Evolutionary conservation across 2,329 filamentous ascomycete species (phyloP), one percentile per base, ranked within the genome.

Genomic region (Epicoccum sorghinum): DNA sequence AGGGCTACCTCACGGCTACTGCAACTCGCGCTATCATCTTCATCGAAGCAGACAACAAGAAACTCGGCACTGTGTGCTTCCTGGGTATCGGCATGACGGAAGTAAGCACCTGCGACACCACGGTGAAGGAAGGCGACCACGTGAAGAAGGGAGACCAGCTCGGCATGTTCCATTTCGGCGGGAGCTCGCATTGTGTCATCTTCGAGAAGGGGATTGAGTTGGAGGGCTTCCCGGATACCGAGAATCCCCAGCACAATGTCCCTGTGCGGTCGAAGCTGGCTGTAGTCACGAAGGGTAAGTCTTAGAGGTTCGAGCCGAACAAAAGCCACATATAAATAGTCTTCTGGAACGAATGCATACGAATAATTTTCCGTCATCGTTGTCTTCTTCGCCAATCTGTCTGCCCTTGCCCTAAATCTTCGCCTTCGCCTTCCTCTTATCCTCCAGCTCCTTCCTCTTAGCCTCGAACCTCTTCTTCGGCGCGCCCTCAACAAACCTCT

Each of bases 141-240:
- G 67, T 92, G 13, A 78, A 78, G 47, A 91, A 91, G 78, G 89
- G 89, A 1, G 83, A 91, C 4, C 77, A 91, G 75, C 78, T 86
- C 35, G 89, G 89, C 37, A 91, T 90, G 88, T 92, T 92, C 73
- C 89, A 92, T 67, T 91, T 88, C 68, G 89, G 89, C n/a, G 89
- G 89, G 0, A 87, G 83, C 6, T 86, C 85, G 1, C 85, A 90
- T 67, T 89, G 86, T 62, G 67, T 91, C 61, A 66, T 92, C 3
- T 91, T 91, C 75, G 74, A 83, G 24, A 79, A 82, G 58, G 81
- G 77, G 0, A 82, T 87, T 29, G 75, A 78, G 29, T 52, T 79
- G 37, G 69, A 75, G 1, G 55, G 43, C 0, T 65, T 65, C 42
- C 64, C 61, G 2, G 48, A 70, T 57, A 63, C 68, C 2, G 68